A percentile compares a stretch with the other conserved stretches of the same genome.
phyloP scores from a whole-genome alignment of 169 alveolate species.

The Fabrea salina region DNA sequence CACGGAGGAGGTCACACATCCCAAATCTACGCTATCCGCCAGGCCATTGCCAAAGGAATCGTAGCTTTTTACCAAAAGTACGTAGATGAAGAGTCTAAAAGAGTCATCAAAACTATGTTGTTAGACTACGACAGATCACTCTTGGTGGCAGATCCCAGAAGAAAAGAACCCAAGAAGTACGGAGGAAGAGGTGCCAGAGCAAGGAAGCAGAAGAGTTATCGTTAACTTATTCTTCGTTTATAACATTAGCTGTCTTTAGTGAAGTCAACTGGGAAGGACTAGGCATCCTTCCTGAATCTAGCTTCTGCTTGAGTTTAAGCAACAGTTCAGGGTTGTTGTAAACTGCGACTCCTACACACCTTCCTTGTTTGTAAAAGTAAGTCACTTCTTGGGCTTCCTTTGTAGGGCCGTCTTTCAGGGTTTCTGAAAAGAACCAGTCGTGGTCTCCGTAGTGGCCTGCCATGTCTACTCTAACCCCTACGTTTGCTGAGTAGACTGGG shows the following conservation, averaged over 20 bases:
- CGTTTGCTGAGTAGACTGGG: slow-evolving; percentile 12
- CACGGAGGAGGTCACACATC: slow-evolving; percentile 98
- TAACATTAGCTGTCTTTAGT: no score
- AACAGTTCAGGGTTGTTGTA: not conserved
- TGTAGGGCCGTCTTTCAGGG: not conserved
- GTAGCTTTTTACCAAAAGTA: slow-evolving; percentile 97
- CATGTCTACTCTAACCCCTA: not conserved
- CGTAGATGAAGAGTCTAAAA: slow-evolving; percentile 94
- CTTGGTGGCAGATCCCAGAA: slow-evolving; percentile 99
- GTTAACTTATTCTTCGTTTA: slow-evolving; percentile 81
- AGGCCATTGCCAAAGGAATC: slow-evolving; percentile 98
- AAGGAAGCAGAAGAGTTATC: slow-evolving; percentile 97
- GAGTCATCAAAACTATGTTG: slow-evolving; percentile 91
- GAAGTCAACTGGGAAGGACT: no score
- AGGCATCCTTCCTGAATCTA: no score
- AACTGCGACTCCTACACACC: slow-evolving; percentile 13
- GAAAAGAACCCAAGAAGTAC: slow-evolving; percentile 99
- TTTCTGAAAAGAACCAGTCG: not conserved
- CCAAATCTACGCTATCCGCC: slow-evolving; percentile 95
- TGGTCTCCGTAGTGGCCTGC: not conserved
- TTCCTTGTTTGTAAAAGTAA: slow-evolving; percentile 3
- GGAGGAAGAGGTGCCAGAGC: slow-evolving; percentile 99
- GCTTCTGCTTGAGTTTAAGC: no score
- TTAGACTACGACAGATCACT: slow-evolving; percentile 98
- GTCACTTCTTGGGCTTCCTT: not conserved